Evolutionary conservation across 1,139 yeast genomes (phyloP), one percentile per base, ranked within the genome.

Genomic region (Suhomyces bribrorum): DNA sequence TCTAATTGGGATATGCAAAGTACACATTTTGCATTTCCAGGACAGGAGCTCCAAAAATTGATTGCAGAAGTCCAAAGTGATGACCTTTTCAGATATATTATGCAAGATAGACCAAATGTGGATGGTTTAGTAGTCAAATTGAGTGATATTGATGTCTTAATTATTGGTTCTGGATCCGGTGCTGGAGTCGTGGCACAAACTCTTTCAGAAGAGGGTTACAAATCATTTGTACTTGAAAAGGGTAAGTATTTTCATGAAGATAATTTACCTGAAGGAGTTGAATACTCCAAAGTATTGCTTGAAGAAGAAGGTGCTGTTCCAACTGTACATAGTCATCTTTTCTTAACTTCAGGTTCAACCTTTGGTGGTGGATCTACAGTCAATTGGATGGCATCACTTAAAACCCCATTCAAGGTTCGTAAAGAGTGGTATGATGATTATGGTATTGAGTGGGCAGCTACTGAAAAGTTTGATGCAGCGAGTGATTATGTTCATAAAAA

Each of bases 341-440:
- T 64, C 16, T 48, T 77, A 2, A 54, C 76, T 34, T 80, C 83
- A 0, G 84, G 83, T 2, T 50, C 80, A 1, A 76, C 79, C 1
- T 73, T 79, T 44, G 84, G 84, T 6, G 84, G 84, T n/a, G 84
- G 83, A 5, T 64, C 79, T 7, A 77, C 83, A 4, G 75, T 79
- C 36, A 79, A 79, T 55, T 79, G 84, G 84, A 69, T 77, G 14
- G 83, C 83, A 9, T 66, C 76, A 46, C 53, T 79, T 41, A 69
- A 63, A 37, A 74, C 84, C 0, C 80, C 81, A 2, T 75, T 72
- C 50, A 67, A 66, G 42, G 77, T 79, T 5, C 69, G 84, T 39
- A 62, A 69, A 35, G 82, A 79, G 49, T 79, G 82, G 82, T 75
- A 67, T 31, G 68, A 69, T 36, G 64, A 70, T 23, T 62, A 56